phyloP scores from a whole-genome alignment of 371 early-diverging fungal species.

The Syncephalis fuscata region DNA sequence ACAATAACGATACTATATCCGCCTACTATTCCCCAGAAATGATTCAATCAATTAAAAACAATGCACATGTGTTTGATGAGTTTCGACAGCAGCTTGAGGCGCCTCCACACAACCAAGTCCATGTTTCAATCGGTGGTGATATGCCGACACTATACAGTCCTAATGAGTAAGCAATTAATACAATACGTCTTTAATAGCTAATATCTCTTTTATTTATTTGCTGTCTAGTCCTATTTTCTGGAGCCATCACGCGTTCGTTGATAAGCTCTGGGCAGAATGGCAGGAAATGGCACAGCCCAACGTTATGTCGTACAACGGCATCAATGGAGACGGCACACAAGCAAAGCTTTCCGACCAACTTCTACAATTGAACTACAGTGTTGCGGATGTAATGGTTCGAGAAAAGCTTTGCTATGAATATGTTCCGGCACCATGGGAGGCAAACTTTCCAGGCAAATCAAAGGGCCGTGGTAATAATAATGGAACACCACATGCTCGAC shows the following conservation, averaged over 20 bases:
- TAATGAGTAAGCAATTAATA: background rate
- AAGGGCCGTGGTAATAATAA: too few species aligned
- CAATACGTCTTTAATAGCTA: too few species aligned
- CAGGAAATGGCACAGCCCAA: conserved; percentile 7
- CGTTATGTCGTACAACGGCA: too few species aligned
- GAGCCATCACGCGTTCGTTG: conserved; percentile 34
- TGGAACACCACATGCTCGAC: too few species aligned
- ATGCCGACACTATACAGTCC: background rate
- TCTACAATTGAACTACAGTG: too few species aligned
- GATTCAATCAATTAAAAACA: conserved; percentile 10
- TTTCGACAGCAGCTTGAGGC: conserved; percentile 21
- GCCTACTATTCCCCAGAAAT: conserved; percentile 12
- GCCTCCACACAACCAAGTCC: conserved; percentile 25
- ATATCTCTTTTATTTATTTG: too few species aligned
- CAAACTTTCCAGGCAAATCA: too few species aligned
- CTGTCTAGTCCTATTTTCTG: conserved; percentile 22
- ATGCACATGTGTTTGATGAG: conserved; percentile 10
- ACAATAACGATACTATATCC: conserved; percentile 8
- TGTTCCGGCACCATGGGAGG: too few species aligned
- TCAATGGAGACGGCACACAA: too few species aligned
- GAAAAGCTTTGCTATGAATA: too few species aligned
- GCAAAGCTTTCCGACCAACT: too few species aligned
- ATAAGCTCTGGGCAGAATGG: conserved; percentile 29
- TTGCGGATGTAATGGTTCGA: too few species aligned
- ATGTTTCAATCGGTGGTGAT: conserved; percentile 21